Percentiles rank a stretch among this genome's conserved stretches.
Evolutionary conservation across 371 early-diverging fungal species (phyloP).

Genomic region (Lichtheimia ornata): DNA sequence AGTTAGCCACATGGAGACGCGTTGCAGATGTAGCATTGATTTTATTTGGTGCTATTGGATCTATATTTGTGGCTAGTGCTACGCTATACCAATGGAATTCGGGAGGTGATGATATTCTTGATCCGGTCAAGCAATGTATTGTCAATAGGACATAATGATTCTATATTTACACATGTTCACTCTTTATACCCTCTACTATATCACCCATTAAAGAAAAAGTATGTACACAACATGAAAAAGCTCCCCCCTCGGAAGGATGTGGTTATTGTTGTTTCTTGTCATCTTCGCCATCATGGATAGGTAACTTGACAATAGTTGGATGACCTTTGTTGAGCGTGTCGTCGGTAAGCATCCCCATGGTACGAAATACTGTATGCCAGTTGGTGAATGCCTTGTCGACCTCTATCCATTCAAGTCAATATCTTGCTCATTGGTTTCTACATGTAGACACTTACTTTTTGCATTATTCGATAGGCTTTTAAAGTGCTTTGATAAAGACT

Average conservation of each 20-base stretch:
- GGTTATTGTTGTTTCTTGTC: not conserved
- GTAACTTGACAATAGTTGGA: not conserved
- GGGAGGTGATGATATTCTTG: constrained; percentile 26
- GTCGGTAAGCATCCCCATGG: not conserved
- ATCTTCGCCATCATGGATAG: not conserved
- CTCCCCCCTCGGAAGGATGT: too few relatives aligned
- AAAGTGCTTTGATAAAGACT: not conserved
- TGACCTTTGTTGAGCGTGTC: not conserved
- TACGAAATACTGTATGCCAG: not conserved
- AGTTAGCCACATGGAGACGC: constrained; percentile 32
- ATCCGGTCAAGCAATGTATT: constrained; percentile 48
- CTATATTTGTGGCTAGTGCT: constrained; percentile 32
- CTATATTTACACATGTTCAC: not conserved
- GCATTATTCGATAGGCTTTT: not conserved
- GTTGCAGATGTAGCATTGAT: constrained; percentile 58
- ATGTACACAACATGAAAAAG: not conserved
- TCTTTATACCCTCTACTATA: too few relatives aligned
- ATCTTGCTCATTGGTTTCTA: too few relatives aligned
- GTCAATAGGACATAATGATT: constrained; percentile 24
- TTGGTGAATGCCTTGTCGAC: not conserved
- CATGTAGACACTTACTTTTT: not conserved
- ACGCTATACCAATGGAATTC: constrained; percentile 48
- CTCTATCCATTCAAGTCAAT: not conserved
- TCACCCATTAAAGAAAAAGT: not conserved
- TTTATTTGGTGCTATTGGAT: constrained; percentile 71